Conservation (phyloP, 106 monocot species). For the Gastrodia elata region DNA sequence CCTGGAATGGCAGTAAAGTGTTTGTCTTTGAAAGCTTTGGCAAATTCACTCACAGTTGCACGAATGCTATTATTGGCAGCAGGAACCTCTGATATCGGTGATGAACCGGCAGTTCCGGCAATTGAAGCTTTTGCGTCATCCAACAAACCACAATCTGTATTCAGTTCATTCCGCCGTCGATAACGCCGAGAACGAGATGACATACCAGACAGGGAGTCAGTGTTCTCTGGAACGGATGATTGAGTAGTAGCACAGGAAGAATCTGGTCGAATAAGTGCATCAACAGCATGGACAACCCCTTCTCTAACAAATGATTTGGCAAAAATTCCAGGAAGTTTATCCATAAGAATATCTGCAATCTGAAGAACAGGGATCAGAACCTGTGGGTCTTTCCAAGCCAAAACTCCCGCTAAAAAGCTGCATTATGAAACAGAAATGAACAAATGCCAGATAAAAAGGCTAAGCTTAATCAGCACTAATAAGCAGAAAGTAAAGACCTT, state of each 20-base stretch:
- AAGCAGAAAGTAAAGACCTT: constrained; percentile 33
- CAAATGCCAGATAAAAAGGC: neutral
- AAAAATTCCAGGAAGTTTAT: constrained; percentile 88
- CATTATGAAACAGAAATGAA: constrained; percentile 10
- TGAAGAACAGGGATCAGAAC: constrained; percentile 90
- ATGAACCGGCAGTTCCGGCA: constrained; percentile 27
- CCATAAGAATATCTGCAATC: constrained; percentile 88
- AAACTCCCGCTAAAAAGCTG: constrained; percentile 92
- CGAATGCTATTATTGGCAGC: constrained; percentile 53
- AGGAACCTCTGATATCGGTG: constrained; percentile 38
- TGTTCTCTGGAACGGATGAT: constrained; percentile 34
- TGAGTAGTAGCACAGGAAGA: constrained; percentile 36
- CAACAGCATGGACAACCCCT: constrained; percentile 97
- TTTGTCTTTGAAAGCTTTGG: constrained; percentile 84
- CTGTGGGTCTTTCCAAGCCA: constrained; percentile 99
- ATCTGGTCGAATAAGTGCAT: constrained; percentile 56
- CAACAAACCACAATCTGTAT: constrained; percentile 33
- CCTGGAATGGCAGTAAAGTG: constrained; percentile 67
- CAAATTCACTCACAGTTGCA: constrained; percentile 61
- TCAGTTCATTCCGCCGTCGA: constrained; percentile 30
- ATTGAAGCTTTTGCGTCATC: constrained; percentile 56
- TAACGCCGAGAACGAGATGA: constrained; percentile 79
- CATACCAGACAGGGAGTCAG: constrained; percentile 29
- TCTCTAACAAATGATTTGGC: constrained; percentile 91
- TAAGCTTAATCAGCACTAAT: neutral